Base-by-base conservation (phyloP, 106 monocot species). In the Acorus gramineus region DNA sequence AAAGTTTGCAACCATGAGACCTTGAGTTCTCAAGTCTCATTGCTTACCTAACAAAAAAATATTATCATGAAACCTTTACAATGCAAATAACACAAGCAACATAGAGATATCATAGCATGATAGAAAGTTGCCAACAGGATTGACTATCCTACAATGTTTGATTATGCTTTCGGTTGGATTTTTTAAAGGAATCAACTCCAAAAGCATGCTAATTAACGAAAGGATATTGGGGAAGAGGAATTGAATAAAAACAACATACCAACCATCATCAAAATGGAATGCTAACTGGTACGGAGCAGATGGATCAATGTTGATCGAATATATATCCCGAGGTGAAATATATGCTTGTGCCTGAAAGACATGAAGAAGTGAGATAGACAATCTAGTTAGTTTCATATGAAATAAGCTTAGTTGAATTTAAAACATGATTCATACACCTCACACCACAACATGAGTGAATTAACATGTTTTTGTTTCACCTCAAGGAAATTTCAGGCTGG, bases 261-360 rank as follows among this genome's bases (percentile, higher is more conserved):
- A 95, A 66, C 95, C 95, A 81, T 95, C 86, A 78, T 78, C 82
- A 59, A 95, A 90, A 82, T 95, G 95, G 68, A 95, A 95, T 51
- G 90, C 84, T 74, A 95, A 80, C 73, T 95, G 95, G 71, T 85
- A 73, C 14, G 80, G 67, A 69, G 84, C 82, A 58, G 76, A 84
- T 42, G 95, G 95, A 60, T 95, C 71, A 59, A 95, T 74, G 62
- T 61, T 80, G 68, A 95, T 82, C 1, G 86, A 86, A 69, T 82
- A 75, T 69, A 95, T 87, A 69, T 76, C 86, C 59, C 47, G 80
- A 50, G 82, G 53, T 8, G 66, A 69, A 71, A 95, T 95, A 63
- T 78, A 73, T 72, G 90, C 75, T 73, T 95, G 95, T 59, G 79
- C 90, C 93, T 94, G 80, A 82, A 84, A 81, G 14, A 11, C 51